phyloP scores from a whole-genome alignment of 179 eudicot species.

The Patellifolia procumbens region DNA sequence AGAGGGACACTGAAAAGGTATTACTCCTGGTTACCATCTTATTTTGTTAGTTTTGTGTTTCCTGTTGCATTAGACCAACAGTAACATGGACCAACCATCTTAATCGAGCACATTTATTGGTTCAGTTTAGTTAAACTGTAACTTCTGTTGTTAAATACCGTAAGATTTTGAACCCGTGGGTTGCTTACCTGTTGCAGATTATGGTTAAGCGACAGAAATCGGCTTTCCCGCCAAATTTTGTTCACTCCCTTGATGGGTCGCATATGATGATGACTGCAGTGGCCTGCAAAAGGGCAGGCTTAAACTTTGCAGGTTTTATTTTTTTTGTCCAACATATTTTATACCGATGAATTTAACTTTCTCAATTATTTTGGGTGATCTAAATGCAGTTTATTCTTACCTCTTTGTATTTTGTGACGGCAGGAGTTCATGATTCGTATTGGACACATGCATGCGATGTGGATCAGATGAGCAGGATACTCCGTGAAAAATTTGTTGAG shows the following conservation, averaged over 20 bases:
- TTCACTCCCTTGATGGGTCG: conserved; percentile 96
- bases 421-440: conserved; percentile 99
- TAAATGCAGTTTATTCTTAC: neutral
- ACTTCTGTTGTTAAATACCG: neutral
- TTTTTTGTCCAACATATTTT: neutral
- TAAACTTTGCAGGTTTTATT: conserved; percentile 79
- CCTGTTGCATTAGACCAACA: neutral
- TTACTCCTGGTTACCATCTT: conserved; percentile 8
- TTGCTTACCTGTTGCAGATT: conserved; percentile 41
- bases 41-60: neutral
- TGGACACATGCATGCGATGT: conserved; percentile 99
- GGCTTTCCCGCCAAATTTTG: conserved; percentile 97
- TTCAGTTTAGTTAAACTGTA: neutral
- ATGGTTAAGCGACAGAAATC: conserved; percentile 85
- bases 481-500: conserved; percentile 91
- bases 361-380: neutral
- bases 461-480: conserved; percentile 72
- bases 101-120: neutral
- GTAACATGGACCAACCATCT: neutral
- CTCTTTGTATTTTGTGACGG: neutral
- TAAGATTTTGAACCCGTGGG: neutral
- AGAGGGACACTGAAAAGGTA: conserved; percentile 88
- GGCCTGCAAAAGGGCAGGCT: conserved; percentile 83
- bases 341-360: neutral
- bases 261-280: conserved; percentile 99